A percentile compares a stretch with the other conserved stretches of the same genome.
phyloP scores from a whole-genome alignment of 2,329 filamentous ascomycete species.

The Aspergillus sp. region DNA sequence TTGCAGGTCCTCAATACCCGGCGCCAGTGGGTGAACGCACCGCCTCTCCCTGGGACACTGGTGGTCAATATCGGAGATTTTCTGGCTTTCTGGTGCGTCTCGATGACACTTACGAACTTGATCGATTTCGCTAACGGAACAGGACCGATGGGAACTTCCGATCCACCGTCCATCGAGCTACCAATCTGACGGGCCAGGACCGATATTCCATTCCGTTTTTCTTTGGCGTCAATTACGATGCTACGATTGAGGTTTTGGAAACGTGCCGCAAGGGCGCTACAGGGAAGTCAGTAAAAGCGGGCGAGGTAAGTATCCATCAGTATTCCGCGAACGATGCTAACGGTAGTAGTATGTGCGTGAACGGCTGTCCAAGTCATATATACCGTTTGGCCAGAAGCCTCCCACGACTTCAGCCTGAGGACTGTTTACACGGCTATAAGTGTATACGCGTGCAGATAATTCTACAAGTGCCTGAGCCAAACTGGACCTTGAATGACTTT shows the following conservation, averaged over 20 bases:
- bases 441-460: neutral
- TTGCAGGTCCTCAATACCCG: slow-evolving; percentile 34
- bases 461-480: neutral
- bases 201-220: slow-evolving; percentile 43
- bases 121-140: neutral
- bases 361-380: neutral
- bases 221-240: slow-evolving; percentile 30
- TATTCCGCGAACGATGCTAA: neutral
- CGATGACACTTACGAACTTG: neutral
- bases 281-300: neutral
- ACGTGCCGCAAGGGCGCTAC: neutral
- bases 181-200: slow-evolving; percentile 38
- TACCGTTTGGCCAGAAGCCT: neutral
- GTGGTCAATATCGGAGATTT: slow-evolving; percentile 35
- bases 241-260: neutral
- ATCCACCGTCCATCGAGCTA: slow-evolving; percentile 40
- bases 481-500: neutral
- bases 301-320: neutral
- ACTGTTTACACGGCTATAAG: neutral
- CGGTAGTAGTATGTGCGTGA: neutral
- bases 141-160: slow-evolving; percentile 41
- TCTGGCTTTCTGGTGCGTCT: slow-evolving; percentile 21
- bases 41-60: slow-evolving; percentile 23
- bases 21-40: slow-evolving; percentile 24
- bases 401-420: neutral